Percentiles rank a stretch among this genome's conserved stretches.
Evolutionary conservation across 495 filamentous ascomycete genomes (phyloP).

Genomic region (Penicillium odoratum): DNA sequence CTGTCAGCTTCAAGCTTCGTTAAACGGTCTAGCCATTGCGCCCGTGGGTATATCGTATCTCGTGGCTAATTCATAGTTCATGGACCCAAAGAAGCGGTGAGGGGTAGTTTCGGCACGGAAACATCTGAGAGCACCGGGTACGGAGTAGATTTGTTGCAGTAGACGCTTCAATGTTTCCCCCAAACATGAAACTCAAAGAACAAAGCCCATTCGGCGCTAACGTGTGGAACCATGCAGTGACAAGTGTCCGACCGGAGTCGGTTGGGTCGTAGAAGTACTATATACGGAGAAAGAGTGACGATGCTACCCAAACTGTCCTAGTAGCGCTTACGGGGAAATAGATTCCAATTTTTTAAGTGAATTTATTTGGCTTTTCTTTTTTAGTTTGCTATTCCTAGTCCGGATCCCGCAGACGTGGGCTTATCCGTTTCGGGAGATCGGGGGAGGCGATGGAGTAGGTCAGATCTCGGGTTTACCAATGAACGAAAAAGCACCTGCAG

Average conservation of each 20-base stretch:
- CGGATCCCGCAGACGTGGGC: constrained; percentile 20
- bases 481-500: constrained; percentile 14
- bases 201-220: not conserved
- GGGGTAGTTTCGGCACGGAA: not conserved
- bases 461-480: constrained; percentile 25
- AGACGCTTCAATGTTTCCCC: not conserved
- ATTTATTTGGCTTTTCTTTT: too few species aligned
- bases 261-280: not conserved
- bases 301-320: constrained; percentile 15
- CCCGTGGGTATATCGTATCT: constrained; percentile 1
- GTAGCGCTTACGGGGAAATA: not conserved
- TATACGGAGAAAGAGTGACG: constrained; percentile 11
- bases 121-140: not conserved
- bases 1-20: constrained; percentile 22
- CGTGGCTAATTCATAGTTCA: not conserved
- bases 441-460: constrained; percentile 11
- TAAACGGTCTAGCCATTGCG: constrained; percentile 13
- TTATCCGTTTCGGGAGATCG: constrained; percentile 13
- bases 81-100: constrained; percentile 23
- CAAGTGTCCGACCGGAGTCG: constrained; percentile 4
- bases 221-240: constrained; percentile 7
- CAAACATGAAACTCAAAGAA: not conserved
- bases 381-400: constrained; percentile 9
- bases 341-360: not conserved
- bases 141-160: constrained; percentile 4